These are phyloP conservation scores for Saturnispora gosingensis DNA, from an alignment of 805 yeast genomes.

Conservation along the genomic window DNA sequence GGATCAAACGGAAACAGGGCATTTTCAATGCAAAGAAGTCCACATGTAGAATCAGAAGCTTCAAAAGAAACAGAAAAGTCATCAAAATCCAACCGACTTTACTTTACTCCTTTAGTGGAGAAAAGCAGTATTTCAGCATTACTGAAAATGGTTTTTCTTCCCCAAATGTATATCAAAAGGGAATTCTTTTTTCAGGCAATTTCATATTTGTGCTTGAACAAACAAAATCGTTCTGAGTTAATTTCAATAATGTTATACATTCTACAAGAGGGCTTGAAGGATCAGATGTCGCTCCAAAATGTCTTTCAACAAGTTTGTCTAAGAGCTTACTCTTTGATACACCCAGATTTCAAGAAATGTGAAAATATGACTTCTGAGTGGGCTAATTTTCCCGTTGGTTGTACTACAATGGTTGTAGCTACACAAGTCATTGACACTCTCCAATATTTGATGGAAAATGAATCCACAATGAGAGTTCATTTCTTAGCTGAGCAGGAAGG, in stretches of 20 bases:
- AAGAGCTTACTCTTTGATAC: constrained; percentile 30
- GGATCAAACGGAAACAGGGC: not conserved
- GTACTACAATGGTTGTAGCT: constrained; percentile 63
- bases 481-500: constrained; percentile 73
- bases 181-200: constrained; percentile 58
- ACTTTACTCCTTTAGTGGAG: constrained; percentile 63
- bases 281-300: constrained; percentile 51
- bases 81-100: constrained; percentile 30
- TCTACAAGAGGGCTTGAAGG: constrained; percentile 64
- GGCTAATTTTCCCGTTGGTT: constrained; percentile 42
- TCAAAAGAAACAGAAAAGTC: constrained; percentile 2
- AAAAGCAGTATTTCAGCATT: constrained; percentile 66
- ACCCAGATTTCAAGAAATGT: not conserved
- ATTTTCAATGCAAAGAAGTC: constrained; percentile 6
- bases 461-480: constrained; percentile 58
- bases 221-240: constrained; percentile 70
- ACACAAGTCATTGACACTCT: constrained; percentile 70
- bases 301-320: constrained; percentile 48
- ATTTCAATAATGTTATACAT: constrained; percentile 58
- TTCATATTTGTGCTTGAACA: constrained; percentile 59
- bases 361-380: not conserved
- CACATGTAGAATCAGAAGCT: not conserved
- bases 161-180: constrained; percentile 54
- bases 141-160: constrained; percentile 60
- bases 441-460: constrained; percentile 59